Percentiles rank a stretch among this genome's conserved stretches.
Evolutionary conservation across 1,284 basidiomycete species (phyloP).

Genomic region (Fistulinella cinereoalba): DNA sequence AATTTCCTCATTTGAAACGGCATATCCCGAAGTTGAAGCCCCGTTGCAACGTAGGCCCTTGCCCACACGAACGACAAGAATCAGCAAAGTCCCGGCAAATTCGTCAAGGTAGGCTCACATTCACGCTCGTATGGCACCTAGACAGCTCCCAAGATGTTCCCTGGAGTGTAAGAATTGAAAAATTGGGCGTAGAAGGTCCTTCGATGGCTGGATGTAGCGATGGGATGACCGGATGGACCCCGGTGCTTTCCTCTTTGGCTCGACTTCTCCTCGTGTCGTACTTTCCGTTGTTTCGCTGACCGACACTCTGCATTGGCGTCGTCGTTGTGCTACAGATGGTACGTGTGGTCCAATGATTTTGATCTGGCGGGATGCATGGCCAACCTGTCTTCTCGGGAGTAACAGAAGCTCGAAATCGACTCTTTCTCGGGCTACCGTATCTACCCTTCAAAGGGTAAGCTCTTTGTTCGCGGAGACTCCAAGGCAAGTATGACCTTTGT

Average conservation of each 20-base stretch:
- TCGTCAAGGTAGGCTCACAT: constrained; percentile 57
- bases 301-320: constrained; percentile 1
- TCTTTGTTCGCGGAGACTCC: constrained; percentile 95
- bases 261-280: constrained; percentile 4
- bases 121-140: constrained; percentile 21
- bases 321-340: constrained; percentile 45
- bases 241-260: too few species aligned
- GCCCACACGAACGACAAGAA: constrained; percentile 12
- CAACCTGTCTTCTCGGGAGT: constrained; percentile 35
- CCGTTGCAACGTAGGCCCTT: constrained; percentile 18
- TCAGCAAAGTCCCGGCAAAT: constrained; percentile 35
- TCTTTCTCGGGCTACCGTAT: constrained; percentile 94
- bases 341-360: constrained; percentile 25
- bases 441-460: constrained; percentile 94
- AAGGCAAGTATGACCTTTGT: too few species aligned
- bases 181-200: constrained; percentile 22
- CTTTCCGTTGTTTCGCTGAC: constrained; percentile 26
- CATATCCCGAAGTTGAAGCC: constrained; percentile 25
- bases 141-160: constrained; percentile 2
- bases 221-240: constrained; percentile 44
- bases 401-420: constrained; percentile 95
- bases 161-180: constrained; percentile 12
- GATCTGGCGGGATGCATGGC: constrained; percentile 3
- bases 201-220: constrained; percentile 43
- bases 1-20: constrained; percentile 15